Base-by-base conservation (phyloP, 2,329 filamentous ascomycete genomes). In the Microcyclosporella mali region DNA sequence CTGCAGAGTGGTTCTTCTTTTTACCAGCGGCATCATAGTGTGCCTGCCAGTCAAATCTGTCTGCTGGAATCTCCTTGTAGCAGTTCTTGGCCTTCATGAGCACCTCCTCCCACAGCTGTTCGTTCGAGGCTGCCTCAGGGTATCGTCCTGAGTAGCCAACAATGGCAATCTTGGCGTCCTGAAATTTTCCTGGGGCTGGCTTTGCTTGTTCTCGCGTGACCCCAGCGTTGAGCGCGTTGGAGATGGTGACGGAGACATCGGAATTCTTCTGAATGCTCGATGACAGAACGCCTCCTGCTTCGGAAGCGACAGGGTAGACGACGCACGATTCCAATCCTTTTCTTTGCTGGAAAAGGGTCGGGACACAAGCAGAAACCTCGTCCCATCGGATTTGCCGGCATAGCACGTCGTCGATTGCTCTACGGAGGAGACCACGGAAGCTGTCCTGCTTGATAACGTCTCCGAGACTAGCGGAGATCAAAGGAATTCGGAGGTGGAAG, bases 1-100 rank as follows among this genome's bases (percentile, higher is more conserved):
- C 62, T 3, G 34, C 43, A 27, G 44, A 66, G 19, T 32, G 43
- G 37, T 53, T 53, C 27, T 33, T 16, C n/a, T 32, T 25, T 27
- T 47, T 46, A 7, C 49, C 49, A 11, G 41, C 43, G 1, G 45
- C 29, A 32, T 51, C 51, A 31, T 37, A 37, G 27, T 53, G 51
- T 10, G 43, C 44, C n/a, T 45, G 31, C 11, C 39, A 17, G 25
- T 51, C 43, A 14, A 46, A 53, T 7, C 46, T 37, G 15, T 43
- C 39, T 15, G 41, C 33, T 18, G 51, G 48, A 27, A 53, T 46
- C 2, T 30, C 14, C 8, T 16, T n/a, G 12, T 39, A 40, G 4
- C 42, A 41, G 33, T 53, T 49, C 11, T 40, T 32, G 1, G 40
- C 7, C 19, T 39, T 19, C 6, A 51, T 19, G n/a, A 51, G 29